Conservation (phyloP, 768 basidiomycete genomes). For the Lactarius psammicola region DNA sequence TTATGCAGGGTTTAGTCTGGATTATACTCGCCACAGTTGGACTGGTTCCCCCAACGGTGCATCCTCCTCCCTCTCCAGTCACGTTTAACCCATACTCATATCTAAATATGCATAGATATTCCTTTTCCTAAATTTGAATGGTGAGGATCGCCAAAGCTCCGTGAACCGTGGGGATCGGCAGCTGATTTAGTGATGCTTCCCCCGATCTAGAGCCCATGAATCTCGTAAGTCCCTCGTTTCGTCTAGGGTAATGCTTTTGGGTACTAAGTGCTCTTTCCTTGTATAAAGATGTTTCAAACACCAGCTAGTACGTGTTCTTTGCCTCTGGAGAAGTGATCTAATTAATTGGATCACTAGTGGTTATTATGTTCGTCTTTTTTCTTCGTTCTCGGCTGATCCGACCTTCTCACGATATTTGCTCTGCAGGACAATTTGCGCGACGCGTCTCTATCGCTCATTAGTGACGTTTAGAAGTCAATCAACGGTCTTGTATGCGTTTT, state of each 20-base stretch:
- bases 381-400: not conserved
- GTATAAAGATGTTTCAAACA: constrained; percentile 11
- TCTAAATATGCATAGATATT: not conserved
- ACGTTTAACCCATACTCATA: not conserved
- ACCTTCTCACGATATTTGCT: not conserved
- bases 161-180: not conserved
- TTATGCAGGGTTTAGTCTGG: constrained; percentile 4
- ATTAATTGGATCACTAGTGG: not conserved
- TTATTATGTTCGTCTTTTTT: not conserved
- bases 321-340: not conserved
- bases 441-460: constrained; percentile 12
- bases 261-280: not conserved
- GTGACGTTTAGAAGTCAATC: not conserved
- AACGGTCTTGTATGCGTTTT: not conserved
- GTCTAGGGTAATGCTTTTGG: not conserved
- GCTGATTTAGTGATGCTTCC: constrained; percentile 2
- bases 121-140: constrained; percentile 15
- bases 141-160: not conserved
- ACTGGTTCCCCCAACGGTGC: constrained; percentile 10
- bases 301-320: not conserved
- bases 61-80: not conserved
- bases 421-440: constrained; percentile 10
- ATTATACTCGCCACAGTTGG: constrained; percentile 6
- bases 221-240: not conserved
- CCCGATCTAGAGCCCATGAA: constrained; percentile 1